Base-by-base conservation (phyloP, 345 rosid genomes). In the Ceriops tagal region DNA sequence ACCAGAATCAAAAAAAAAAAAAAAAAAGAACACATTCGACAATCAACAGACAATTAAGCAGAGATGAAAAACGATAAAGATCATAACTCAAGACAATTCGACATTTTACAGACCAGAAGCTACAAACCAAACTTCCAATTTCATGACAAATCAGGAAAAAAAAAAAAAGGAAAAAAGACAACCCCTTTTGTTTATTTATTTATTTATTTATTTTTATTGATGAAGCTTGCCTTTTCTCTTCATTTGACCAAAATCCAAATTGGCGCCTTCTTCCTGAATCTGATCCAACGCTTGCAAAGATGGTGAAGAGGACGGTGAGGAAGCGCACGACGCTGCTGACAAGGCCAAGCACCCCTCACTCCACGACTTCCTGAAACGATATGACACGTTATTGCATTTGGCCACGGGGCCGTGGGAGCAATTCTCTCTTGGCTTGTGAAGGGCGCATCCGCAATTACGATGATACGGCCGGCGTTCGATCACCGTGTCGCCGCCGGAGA, bases 391-490 rank as follows among this genome's bases (percentile, higher is more conserved):
- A 27, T 69, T 77, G 58, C 67, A 53, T 39, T 79, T 75, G 0
- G 76, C 75, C 58, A 13, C 49, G 19, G 62, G 30, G 11, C 61
- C 62, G 8, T 78, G 71, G 16, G 71, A 67, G 5, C 85, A 80
- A 27, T 35, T 55, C 58, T 79, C 81, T 0, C 58, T 53, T 0
- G 79, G 69, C 52, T 69, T 81, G 52, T 87, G 91, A 27, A 89
- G 82, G 2, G 91, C 89, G 20, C 93, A 89, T 5, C 82, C 30
- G 53, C 93, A 89, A 47, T 89, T 81, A 16, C 84, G 84, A 67
- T 86, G 93, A 65, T 88, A 88, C 9, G 91, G 93, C 43, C 96
- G 85, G 8, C 90, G 78, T 32, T 82, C 89, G 4, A 83, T 70
- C 35, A 75, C 74, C 16, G 73, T 28, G 55, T 88, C 88, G 3